Evolutionary conservation across 352 stramenopile genomes (phyloP), one percentile per base, ranked within the genome.

Genomic region (Pythium sp.): DNA sequence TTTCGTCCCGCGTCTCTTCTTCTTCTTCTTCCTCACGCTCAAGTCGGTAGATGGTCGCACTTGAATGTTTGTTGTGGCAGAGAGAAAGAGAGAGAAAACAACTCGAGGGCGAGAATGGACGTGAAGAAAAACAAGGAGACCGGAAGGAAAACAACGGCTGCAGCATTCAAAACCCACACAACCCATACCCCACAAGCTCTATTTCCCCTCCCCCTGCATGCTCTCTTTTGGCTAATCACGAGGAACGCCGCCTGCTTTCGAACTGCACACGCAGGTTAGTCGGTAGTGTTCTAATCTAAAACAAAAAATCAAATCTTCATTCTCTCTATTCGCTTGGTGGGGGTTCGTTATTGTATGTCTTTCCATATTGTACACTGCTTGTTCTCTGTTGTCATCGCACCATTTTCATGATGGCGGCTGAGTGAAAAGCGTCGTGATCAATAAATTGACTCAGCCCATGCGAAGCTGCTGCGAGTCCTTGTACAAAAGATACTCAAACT

Each of bases 401-500:
- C 36, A 43, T 20, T 47, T 34, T 61, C 9, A 14, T 6, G 18
- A 43, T n/a, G n/a, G 28, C 14, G 18, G 18, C 26, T 5, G 28
- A 47, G 24, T 57, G 7, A 65, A 46, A 36, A n/a, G 6, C 4
- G 7, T 24, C 38, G 22, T 5, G 7, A 56, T 30, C 26, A 6
- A 51, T 51, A 5, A 38, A 30, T 64, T 5, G 38, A 0, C 38
- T 46, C 54, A 53, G 5, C 34, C 4, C 24, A 70, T 53, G 47
- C 47, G 58, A 28, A 38, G 58, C 14, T 70, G 65, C 2, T 47
- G 65, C 2, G 47, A 64, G 41, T 90, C 74, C 64, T 89, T 91
- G 83, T 93, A 94, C 26, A 93, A 74, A 18, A 92, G 74, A 56
- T 80, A 95, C 11, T 89, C 82, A 43, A 83, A 90, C 64, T 92